Evolutionary conservation across 129 eudicot species (phyloP).

Genomic region (Smallanthus sonchifolius): DNA sequence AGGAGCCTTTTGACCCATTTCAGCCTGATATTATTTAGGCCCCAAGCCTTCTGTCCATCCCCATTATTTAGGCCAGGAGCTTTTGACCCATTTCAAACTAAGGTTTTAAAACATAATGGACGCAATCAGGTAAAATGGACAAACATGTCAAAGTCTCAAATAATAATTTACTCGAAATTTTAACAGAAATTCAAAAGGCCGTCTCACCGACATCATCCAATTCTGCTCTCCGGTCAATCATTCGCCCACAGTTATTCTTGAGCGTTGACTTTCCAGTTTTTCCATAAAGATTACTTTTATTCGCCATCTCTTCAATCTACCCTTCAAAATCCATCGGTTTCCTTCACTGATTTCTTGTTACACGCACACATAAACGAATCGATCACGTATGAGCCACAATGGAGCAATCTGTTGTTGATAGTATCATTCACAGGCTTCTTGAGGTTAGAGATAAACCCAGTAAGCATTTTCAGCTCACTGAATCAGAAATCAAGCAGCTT

Average conservation of each 20-base stretch:
- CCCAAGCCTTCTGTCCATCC: no score
- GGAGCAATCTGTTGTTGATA: constrained; percentile 43
- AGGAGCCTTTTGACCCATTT: no score
- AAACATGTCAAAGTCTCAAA: no score
- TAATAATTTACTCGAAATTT: no score
- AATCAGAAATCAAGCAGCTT: constrained; percentile 55
- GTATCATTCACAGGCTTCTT: constrained; percentile 41
- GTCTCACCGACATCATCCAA: background rate
- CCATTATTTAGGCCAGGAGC: no score
- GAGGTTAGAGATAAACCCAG: constrained; percentile 36
- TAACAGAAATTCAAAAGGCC: no score
- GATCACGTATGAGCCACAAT: background rate
- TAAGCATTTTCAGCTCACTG: constrained; percentile 45
- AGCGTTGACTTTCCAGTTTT: constrained; percentile 8
- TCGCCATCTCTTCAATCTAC: background rate
- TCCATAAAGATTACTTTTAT: background rate
- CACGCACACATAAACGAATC: no score
- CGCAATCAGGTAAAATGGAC: no score
- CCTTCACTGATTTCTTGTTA: background rate
- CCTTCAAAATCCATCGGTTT: background rate
- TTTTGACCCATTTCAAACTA: no score
- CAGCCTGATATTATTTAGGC: no score
- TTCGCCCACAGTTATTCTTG: constrained; percentile 23
- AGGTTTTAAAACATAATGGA: no score
- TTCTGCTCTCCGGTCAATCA: background rate